phyloP scores from a whole-genome alignment of 2,329 filamentous ascomycete genomes.

The Beauveria australis region DNA sequence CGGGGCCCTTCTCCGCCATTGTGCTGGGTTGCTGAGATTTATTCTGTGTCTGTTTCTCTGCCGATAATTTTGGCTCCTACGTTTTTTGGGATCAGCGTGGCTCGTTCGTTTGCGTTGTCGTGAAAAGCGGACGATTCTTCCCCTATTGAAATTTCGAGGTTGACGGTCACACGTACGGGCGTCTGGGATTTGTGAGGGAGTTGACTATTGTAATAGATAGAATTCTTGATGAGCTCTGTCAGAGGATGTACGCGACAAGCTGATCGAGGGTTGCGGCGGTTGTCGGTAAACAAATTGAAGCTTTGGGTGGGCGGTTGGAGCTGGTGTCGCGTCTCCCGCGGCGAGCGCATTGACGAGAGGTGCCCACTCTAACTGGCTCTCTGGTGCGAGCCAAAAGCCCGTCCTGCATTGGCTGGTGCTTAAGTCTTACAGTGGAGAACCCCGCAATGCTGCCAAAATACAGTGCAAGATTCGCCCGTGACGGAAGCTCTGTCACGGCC shows the following conservation, averaged over 20 bases:
- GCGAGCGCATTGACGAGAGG: neutral
- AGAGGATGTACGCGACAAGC: neutral
- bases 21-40: neutral
- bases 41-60: neutral
- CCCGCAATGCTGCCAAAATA: neutral
- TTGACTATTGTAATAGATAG: too few species aligned
- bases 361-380: neutral
- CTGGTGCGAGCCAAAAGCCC: neutral
- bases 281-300: neutral
- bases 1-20: constrained; percentile 33
- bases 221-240: neutral
- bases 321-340: neutral
- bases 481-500: neutral
- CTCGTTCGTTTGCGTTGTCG: neutral
- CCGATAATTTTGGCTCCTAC: neutral
- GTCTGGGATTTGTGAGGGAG: neutral
- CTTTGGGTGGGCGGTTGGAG: neutral
- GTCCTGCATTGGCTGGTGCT: neutral
- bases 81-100: neutral
- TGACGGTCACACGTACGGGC: constrained; percentile 1
- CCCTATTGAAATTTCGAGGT: neutral
- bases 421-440: neutral
- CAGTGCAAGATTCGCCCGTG: neutral
- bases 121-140: neutral
- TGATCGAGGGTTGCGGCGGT: neutral